A percentile compares a stretch with the other conserved stretches of the same genome.
phyloP scores from a whole-genome alignment of 1,284 basidiomycete species.

The Tilletia walkeri region DNA sequence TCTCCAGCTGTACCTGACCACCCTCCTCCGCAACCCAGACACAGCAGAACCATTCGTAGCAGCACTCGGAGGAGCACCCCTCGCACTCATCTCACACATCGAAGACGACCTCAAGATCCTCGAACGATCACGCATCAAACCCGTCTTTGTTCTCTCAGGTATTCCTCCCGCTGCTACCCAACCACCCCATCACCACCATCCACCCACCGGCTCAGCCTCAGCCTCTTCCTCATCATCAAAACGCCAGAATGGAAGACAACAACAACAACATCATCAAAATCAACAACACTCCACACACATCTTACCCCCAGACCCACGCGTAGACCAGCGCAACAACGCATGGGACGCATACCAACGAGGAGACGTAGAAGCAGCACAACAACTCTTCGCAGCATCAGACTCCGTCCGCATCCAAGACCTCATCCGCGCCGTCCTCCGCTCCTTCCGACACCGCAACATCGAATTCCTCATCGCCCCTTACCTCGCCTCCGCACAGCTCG shows the following conservation, averaged over 20 bases:
- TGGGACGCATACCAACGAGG: constrained; percentile 54
- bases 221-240: background rate
- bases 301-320: constrained; percentile 46
- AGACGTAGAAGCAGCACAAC: constrained; percentile 75
- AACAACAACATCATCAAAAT: constrained; percentile 36
- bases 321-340: constrained; percentile 40
- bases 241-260: constrained; percentile 16
- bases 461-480: constrained; percentile 97
- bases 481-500: constrained; percentile 83
- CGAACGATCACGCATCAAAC: constrained; percentile 89
- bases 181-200: constrained; percentile 55
- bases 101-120: constrained; percentile 85
- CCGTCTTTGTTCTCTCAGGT: constrained; percentile 94
- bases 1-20: constrained; percentile 82
- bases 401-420: constrained; percentile 68
- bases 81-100: constrained; percentile 66
- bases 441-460: constrained; percentile 90
- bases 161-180: constrained; percentile 51
- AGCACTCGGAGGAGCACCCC: constrained; percentile 89
- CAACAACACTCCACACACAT: constrained; percentile 57
- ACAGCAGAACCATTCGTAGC: constrained; percentile 63
- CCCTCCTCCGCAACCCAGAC: constrained; percentile 72
- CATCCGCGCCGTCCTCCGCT: constrained; percentile 83
- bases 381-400: constrained; percentile 73
- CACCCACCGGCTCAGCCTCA: constrained; percentile 20